These are phyloP conservation scores for Eimeria praecox DNA, from an alignment of 169 alveolate species.

Conservation along the genomic window DNA sequence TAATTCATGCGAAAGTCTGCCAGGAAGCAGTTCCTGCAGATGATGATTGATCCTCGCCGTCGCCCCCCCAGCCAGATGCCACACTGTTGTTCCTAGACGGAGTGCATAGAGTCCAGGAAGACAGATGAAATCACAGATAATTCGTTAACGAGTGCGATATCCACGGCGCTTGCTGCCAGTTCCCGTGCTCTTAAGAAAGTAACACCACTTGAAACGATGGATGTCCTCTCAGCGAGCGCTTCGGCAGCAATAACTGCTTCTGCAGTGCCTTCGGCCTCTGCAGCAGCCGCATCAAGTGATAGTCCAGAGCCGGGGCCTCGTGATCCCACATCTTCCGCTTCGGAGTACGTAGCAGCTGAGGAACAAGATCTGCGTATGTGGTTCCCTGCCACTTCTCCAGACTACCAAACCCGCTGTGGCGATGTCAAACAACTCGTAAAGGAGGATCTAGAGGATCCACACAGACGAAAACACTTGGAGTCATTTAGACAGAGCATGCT, in stretches of 20 bases:
- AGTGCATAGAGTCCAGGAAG: background rate
- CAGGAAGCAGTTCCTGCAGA: background rate
- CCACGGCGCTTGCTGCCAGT: background rate
- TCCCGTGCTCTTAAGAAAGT: background rate
- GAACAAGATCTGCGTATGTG: conserved; percentile 39
- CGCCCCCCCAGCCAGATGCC: background rate
- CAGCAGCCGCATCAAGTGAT: background rate
- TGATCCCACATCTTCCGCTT: background rate
- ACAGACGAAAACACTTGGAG: conserved; percentile 86
- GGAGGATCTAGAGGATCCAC: conserved; percentile 85
- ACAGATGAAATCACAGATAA: background rate
- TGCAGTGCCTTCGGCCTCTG: background rate
- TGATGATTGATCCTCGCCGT: background rate
- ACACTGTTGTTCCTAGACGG: background rate
- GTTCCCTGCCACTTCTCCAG: conserved; percentile 87
- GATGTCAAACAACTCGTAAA: conserved; percentile 82
- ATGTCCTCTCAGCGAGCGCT: background rate
- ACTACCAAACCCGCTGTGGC: conserved; percentile 85
- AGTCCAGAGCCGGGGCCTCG: background rate
- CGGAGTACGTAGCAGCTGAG: background rate
- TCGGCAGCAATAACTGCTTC: conserved; percentile 4
- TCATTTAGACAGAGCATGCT: conserved; percentile 84
- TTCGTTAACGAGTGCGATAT: background rate
- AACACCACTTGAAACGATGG: background rate
- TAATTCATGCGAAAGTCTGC: background rate